phyloP scores from a whole-genome alignment of 2,329 filamentous ascomycete genomes.

The Aspergillus sp. region DNA sequence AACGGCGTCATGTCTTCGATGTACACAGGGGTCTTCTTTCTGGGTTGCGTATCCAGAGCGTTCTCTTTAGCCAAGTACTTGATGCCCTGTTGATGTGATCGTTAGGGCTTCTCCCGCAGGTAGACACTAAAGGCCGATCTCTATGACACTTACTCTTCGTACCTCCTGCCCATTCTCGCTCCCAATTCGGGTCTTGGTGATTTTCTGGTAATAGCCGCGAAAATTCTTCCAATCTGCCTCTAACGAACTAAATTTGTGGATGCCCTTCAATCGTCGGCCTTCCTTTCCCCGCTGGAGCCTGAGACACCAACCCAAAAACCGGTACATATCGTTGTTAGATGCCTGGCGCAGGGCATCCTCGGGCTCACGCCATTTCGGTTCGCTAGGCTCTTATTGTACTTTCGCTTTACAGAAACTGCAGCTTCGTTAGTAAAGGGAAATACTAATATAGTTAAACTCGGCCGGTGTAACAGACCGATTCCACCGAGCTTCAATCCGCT shows the following conservation, averaged over 20 bases:
- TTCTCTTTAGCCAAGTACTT: conserved; percentile 7
- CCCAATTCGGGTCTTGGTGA: conserved; percentile 6
- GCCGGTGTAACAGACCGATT: conserved; percentile 3
- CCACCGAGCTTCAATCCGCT: conserved; percentile 7
- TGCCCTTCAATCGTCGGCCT: conserved; percentile 2
- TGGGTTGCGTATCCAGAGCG: conserved; percentile 7
- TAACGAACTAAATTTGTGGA: conserved; percentile 8
- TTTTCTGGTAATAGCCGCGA: conserved; percentile 8
- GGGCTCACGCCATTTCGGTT: conserved; percentile 5
- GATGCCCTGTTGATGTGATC: conserved; percentile 6
- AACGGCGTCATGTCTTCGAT: conserved; percentile 10
- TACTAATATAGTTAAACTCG: background rate
- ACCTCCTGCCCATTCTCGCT: conserved; percentile 2
- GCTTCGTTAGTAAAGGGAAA: conserved; percentile 1
- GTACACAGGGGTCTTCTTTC: conserved; percentile 11
- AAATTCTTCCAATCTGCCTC: conserved; percentile 9
- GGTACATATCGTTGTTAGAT: conserved; percentile 8
- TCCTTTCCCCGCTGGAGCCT: conserved; percentile 4
- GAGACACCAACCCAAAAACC: conserved; percentile 4
- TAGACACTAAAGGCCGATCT: background rate
- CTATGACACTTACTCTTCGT: background rate
- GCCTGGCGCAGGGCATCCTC: conserved; percentile 7
- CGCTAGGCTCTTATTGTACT: conserved; percentile 1
- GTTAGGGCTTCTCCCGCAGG: no score
- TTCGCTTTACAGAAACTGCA: conserved; percentile 5